phyloP scores from a whole-genome alignment of 805 yeast species.

The Yamadazyma sp. region DNA sequence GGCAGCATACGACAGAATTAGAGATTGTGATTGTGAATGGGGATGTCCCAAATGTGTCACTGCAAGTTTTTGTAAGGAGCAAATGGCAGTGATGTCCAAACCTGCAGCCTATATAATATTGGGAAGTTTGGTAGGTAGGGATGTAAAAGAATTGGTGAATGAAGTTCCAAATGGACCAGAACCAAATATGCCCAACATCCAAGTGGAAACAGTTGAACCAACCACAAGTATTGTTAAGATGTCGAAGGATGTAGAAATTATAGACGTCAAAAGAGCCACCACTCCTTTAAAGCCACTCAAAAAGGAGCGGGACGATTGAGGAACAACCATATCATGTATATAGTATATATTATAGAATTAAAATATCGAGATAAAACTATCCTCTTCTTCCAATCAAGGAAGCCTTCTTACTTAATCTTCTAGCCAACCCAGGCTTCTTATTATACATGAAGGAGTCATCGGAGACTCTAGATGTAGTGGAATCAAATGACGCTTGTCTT shows the following conservation, averaged over 20 bases:
- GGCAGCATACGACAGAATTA: constrained; percentile 58
- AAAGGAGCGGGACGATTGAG: constrained; percentile 6
- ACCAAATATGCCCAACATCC: constrained; percentile 65
- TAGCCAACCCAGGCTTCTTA: constrained; percentile 29
- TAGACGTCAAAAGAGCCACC: constrained; percentile 20
- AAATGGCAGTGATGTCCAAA: constrained; percentile 79
- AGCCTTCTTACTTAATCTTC: constrained; percentile 35
- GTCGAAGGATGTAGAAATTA: constrained; percentile 53
- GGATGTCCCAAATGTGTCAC: constrained; percentile 91
- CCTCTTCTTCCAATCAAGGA: constrained; percentile 22
- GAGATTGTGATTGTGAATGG: constrained; percentile 68
- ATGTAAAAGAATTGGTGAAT: constrained; percentile 41
- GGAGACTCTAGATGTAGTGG: constrained; percentile 18
- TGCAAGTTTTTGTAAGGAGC: constrained; percentile 76
- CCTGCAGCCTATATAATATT: constrained; percentile 77
- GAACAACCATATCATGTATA: not conserved
- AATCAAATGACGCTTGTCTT: constrained; percentile 23
- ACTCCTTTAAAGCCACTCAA: constrained; percentile 13
- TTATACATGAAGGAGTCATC: constrained; percentile 10
- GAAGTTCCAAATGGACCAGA: constrained; percentile 71
- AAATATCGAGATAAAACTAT: not conserved
- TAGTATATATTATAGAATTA: not conserved
- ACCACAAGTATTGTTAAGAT: constrained; percentile 57
- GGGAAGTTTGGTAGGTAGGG: constrained; percentile 57
- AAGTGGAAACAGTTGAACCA: constrained; percentile 66